Evolutionary conservation across 441 rosid species (phyloP).

Genomic region (Iberis amara): DNA sequence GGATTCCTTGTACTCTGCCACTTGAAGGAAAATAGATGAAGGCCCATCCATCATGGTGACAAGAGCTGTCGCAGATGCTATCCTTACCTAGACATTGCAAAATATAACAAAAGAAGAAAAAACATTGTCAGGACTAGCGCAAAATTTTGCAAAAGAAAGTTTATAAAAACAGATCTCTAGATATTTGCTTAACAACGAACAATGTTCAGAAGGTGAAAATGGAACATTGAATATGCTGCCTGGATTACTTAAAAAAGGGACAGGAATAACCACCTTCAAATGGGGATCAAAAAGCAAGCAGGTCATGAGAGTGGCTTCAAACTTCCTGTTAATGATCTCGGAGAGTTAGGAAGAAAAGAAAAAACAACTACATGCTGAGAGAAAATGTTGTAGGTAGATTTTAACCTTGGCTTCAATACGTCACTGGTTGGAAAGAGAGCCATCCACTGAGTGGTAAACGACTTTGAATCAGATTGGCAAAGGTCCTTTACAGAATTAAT

Average conservation of each 20-base stretch:
- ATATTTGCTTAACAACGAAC: slow-evolving; percentile 4
- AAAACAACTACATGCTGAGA: slow-evolving; percentile 7
- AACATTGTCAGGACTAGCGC: slow-evolving; percentile 15
- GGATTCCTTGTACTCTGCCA: slow-evolving; percentile 83
- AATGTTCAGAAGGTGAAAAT: neutral
- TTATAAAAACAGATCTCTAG: neutral
- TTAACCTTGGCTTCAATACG: slow-evolving; percentile 69
- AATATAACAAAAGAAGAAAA: slow-evolving; percentile 8
- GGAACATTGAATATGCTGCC: neutral
- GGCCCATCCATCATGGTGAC: slow-evolving; percentile 87
- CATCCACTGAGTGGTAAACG: slow-evolving; percentile 81
- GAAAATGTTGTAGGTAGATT: slow-evolving; percentile 22
- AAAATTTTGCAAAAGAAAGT: neutral
- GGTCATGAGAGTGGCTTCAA: slow-evolving; percentile 74
- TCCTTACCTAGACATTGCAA: slow-evolving; percentile 60
- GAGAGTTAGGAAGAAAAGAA: slow-evolving; percentile 27
- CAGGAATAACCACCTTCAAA: slow-evolving; percentile 52
- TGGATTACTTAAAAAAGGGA: slow-evolving; percentile 10
- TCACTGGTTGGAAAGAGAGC: slow-evolving; percentile 83
- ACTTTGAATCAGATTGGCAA: slow-evolving; percentile 83
- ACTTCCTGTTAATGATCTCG: slow-evolving; percentile 48
- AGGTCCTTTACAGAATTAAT: slow-evolving; percentile 49
- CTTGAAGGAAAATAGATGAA: slow-evolving; percentile 76
- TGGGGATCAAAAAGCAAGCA: slow-evolving; percentile 83
- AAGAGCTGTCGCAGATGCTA: slow-evolving; percentile 72